These are phyloP conservation scores for Pythium diclinum DNA, from an alignment of 352 stramenopile genomes.

Conservation along the genomic window DNA sequence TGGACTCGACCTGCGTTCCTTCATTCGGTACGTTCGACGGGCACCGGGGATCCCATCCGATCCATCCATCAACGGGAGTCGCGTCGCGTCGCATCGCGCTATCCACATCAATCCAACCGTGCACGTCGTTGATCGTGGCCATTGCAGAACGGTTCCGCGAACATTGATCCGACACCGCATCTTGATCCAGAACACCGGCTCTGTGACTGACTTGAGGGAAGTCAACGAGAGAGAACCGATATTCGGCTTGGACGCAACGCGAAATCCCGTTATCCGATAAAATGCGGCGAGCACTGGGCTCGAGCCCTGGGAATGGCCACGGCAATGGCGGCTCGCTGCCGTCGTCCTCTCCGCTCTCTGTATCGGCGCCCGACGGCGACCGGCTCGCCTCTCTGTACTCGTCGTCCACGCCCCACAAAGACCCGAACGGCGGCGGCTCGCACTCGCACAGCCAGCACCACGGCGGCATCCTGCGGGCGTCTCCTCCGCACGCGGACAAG, in stretches of 20 bases:
- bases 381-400: slow-evolving; percentile 3
- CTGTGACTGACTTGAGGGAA: too few species aligned
- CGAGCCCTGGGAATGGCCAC: background rate
- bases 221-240: background rate
- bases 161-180: too few species aligned
- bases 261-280: background rate
- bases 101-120: too few species aligned
- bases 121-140: too few species aligned
- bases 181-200: too few species aligned
- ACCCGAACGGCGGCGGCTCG: background rate
- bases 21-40: background rate
- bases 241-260: background rate
- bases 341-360: slow-evolving; percentile 13
- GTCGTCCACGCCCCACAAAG: background rate
- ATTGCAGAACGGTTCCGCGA: background rate
- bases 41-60: background rate
- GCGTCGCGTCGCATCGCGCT: too few species aligned
- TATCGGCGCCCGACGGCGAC: slow-evolving; percentile 13
- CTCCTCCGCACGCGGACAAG: background rate
- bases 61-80: background rate
- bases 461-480: slow-evolving; percentile 8
- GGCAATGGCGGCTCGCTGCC: slow-evolving; percentile 11
- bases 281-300: slow-evolving; percentile 19
- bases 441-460: background rate
- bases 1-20: background rate